A percentile compares a stretch with the other conserved stretches of the same genome.
These are phyloP conservation scores for Magnolia kwangsiensis DNA, from an alignment of 164 flowering plant species.

Conservation along the genomic window DNA sequence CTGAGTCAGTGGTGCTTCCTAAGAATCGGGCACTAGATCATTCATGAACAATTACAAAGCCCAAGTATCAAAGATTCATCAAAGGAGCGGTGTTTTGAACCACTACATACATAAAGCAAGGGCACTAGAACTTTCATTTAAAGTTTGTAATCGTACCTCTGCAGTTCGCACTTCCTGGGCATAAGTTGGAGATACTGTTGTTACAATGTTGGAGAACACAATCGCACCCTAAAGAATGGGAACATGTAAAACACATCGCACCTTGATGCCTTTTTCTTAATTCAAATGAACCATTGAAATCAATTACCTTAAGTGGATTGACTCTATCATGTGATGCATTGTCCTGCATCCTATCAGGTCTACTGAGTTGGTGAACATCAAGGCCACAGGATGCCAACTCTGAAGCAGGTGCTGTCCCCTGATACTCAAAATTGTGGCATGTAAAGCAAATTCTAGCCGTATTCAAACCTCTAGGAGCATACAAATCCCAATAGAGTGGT, in stretches of 20 bases:
- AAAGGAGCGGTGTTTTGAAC: background rate
- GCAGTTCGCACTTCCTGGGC: conserved; percentile 88
- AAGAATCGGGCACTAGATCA: background rate
- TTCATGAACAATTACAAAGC: background rate
- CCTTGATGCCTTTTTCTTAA: background rate
- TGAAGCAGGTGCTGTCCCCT: conserved; percentile 82
- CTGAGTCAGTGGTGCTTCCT: no score
- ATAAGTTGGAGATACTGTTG: conserved; percentile 96
- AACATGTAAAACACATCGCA: background rate
- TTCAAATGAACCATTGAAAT: background rate
- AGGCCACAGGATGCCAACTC: conserved; percentile 92
- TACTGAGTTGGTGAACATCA: conserved; percentile 73
- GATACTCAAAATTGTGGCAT: conserved; percentile 98
- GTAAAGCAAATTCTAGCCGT: conserved; percentile 95
- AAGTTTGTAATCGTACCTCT: conserved; percentile 52
- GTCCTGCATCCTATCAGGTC: conserved; percentile 98
- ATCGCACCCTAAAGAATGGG: conserved; percentile 66
- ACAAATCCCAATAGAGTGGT: conserved; percentile 94
- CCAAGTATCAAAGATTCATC: background rate
- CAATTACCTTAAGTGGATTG: conserved; percentile 82
- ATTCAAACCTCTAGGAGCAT: conserved; percentile 81
- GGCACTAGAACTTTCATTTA: background rate
- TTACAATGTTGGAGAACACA: conserved; percentile 95
- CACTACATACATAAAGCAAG: background rate
- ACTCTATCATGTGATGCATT: conserved; percentile 62